Evolutionary conservation across 1,139 yeast species (phyloP), one percentile per base, ranked within the genome.

Genomic region (Scheffersomyces titani): DNA sequence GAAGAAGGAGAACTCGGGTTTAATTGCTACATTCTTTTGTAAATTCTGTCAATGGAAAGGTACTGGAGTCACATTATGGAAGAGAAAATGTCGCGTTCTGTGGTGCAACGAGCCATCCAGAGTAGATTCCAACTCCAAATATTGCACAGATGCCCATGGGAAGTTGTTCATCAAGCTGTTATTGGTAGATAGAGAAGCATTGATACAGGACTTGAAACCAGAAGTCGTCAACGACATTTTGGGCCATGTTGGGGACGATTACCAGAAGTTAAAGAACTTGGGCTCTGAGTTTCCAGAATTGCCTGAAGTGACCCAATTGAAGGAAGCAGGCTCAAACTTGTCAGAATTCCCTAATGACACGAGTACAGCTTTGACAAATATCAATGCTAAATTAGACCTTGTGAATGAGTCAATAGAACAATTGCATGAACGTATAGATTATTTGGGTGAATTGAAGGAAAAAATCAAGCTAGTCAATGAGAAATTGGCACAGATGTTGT

Each of bases 71-170:
- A 82, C 91, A 0, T 61, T 77, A 19, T 93, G 94, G 94, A 89
- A 88, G 70, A 79, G 90, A 51, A 89, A 88, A 65, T 93, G 98
- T 67, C 78, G 96, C 40, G 59, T 90, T 16, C 70, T 72, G 0
- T 72, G 69, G 1, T 93, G 98, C 67, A 80, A 71, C 59, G 77
- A 80, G 54, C 91, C 96, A 0, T 85, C 90, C 7, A 59, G 61
- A 11, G 63, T 66, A 6, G 73, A 65, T 44, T 54, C 57, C 11
- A 63, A 64, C 57, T 85, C 92, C 50, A 92, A 92, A 69, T 93
- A 90, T 69, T 93, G 98, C 69, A 74, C 85, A 21, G 80, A 78
- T 36, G 89, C 84, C 45, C 97, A 93, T 70, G 98, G 97, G 0
- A 57, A 82, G 22, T 65, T 69, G 57, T 92, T 78, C 65, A 80